Conservation (phyloP, 1,284 basidiomycete species). For the Wallemia hederae region DNA sequence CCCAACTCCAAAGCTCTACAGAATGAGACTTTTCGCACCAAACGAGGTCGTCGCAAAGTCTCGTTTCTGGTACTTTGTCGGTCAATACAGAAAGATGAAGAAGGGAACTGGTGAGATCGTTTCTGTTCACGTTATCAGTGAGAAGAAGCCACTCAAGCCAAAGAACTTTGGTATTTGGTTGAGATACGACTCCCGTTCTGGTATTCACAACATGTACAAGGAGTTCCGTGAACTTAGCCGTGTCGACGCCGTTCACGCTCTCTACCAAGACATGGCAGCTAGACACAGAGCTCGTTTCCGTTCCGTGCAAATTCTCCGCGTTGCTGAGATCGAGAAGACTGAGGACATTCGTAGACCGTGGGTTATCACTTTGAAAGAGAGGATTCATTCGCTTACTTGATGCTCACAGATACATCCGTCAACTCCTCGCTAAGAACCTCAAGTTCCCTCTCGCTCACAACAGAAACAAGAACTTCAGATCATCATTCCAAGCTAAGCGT, state of each 20-base stretch:
- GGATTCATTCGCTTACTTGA: constrained; percentile 24
- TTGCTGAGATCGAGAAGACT: constrained; percentile 72
- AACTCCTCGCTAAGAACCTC: constrained; percentile 63
- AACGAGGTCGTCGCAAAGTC: constrained; percentile 97
- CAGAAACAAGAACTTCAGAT: constrained; percentile 15
- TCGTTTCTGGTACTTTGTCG: constrained; percentile 99
- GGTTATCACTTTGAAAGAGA: neutral
- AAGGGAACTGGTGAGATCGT: constrained; percentile 98
- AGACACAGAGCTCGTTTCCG: constrained; percentile 97
- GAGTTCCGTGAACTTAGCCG: constrained; percentile 92
- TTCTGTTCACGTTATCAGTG: constrained; percentile 82
- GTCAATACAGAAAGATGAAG: constrained; percentile 96
- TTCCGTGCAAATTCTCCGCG: constrained; percentile 86
- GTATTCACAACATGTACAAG: constrained; percentile 68
- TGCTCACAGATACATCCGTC: constrained; percentile 48
- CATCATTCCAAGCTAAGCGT: constrained; percentile 17
- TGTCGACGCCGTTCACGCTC: constrained; percentile 76
- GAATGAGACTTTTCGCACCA: constrained; percentile 97
- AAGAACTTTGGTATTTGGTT: constrained; percentile 99
- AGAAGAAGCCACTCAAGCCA: constrained; percentile 89
- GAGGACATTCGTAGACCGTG: constrained; percentile 46
- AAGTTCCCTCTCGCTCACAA: constrained; percentile 98
- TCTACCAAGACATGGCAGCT: constrained; percentile 99
- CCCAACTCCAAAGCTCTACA: constrained; percentile 84
- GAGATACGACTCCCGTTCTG: constrained; percentile 91